These are phyloP conservation scores for Diaporthe destruens DNA, from an alignment of 2,329 filamentous ascomycete genomes.

Conservation along the genomic window DNA sequence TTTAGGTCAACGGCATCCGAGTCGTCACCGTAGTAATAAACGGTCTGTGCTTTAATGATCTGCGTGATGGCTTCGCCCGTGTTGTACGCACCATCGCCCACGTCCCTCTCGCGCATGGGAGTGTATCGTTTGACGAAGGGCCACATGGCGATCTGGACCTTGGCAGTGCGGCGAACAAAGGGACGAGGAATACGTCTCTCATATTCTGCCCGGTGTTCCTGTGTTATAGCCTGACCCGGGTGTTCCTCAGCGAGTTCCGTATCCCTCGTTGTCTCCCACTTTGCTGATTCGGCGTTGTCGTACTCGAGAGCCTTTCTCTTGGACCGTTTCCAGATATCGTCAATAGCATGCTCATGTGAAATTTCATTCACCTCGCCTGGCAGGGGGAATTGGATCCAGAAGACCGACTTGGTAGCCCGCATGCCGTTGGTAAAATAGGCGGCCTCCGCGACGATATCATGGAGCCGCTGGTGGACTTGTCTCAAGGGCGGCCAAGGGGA, in stretches of 20 bases:
- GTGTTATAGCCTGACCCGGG: not conserved
- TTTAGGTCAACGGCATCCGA: conserved; percentile 25
- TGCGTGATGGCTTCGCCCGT: conserved; percentile 44
- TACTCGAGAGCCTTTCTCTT: conserved; percentile 22
- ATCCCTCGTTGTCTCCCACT: conserved; percentile 31
- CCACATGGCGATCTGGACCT: conserved; percentile 51
- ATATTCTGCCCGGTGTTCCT: not conserved
- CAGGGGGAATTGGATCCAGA: conserved; percentile 47
- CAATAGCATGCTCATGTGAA: conserved; percentile 45
- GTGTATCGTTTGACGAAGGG: conserved; percentile 48
- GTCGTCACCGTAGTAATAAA: conserved; percentile 50
- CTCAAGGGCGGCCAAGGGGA: conserved; percentile 41
- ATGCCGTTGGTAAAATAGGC: conserved; percentile 50
- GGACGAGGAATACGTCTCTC: not conserved
- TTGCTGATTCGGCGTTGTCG: conserved; percentile 33
- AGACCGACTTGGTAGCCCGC: conserved; percentile 49
- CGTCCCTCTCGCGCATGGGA: conserved; percentile 38
- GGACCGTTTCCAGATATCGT: conserved; percentile 44
- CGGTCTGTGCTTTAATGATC: conserved; percentile 46
- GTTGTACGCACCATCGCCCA: conserved; percentile 39
- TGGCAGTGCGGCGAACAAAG: conserved; percentile 43
- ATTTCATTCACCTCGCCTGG: conserved; percentile 47
- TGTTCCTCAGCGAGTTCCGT: not conserved
- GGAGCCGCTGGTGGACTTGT: conserved; percentile 50
- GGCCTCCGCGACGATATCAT: conserved; percentile 50